A percentile compares a stretch with the other conserved stretches of the same genome.
These are phyloP conservation scores for Vigna nakashimae DNA, from an alignment of 306 rosid genomes.

Conservation along the genomic window DNA sequence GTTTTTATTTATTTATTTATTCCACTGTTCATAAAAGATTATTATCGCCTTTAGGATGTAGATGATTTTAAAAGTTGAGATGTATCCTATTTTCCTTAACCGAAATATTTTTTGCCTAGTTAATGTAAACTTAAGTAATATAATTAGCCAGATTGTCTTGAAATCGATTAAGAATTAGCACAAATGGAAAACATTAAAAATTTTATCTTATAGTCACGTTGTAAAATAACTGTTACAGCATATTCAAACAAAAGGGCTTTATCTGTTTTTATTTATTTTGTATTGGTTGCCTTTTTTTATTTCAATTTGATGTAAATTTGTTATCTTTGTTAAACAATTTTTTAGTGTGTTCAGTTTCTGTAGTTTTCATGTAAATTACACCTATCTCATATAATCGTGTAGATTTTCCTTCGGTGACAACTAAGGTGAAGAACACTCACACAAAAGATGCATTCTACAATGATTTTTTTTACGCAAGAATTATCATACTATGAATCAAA, in stretches of 20 bases:
- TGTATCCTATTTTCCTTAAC: not conserved
- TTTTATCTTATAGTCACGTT: not conserved
- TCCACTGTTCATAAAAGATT: not conserved
- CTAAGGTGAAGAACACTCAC: no score
- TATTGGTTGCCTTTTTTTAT: no score
- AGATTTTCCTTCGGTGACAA: no score
- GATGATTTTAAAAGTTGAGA: conserved; percentile 8
- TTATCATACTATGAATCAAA: no score
- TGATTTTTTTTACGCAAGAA: no score
- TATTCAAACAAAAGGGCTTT: not conserved
- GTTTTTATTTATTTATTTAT: not conserved
- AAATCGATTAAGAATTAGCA: not conserved
- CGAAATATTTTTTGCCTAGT: not conserved
- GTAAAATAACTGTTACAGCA: not conserved
- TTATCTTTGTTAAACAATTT: no score
- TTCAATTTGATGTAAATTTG: no score
- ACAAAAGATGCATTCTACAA: no score
- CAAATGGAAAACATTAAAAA: not conserved
- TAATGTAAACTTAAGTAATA: not conserved
- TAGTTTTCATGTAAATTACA: no score
- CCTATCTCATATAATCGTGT: no score
- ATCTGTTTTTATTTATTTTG: no score
- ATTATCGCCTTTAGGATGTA: not conserved
- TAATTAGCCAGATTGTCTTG: not conserved
- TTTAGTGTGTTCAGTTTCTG: no score